Base-by-base conservation (phyloP, 805 yeast species). In the Wickerhamiella dianesei region DNA sequence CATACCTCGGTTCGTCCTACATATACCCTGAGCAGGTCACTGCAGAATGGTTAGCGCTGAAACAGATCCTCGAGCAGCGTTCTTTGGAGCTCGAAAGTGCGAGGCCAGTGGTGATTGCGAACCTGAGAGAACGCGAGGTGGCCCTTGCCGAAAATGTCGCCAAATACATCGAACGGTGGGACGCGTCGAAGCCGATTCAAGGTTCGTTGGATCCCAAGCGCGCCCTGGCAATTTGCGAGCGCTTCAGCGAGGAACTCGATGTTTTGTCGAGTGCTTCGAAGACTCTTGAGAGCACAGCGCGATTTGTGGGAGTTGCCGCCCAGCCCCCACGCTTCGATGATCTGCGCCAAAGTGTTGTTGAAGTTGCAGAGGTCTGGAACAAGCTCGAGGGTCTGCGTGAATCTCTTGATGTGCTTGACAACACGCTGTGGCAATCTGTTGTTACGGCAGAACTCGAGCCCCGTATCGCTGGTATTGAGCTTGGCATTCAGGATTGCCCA, bases 321-420 rank as follows among this genome's bases (percentile, higher is more conserved):
- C 6, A 21, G 44, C 8, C 18, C 8, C 16, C 5, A 8, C 62
- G 62, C 14, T 50, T 77, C 0, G 50, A 54, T 0, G 54, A 55
- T 0, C 54, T 72, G 2, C 19, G 59, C 0, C 71, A 67, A 2
- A 92, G 83, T 51, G 62, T 82, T 1, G 48, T 53, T 0, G 82
- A 80, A 42, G 67, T 80, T 35, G 72, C 68, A 48, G 56, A 71
- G 1, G 85, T 81, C 1, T 84, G 94, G 94, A 55, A 68, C 1
- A 67, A 80, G 0, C 66, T 85, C 35, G 73, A 75, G 41, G 59
- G 69, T 0, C 60, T 82, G 1, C 73, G 77, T 71, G 62, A 62
- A 3, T 60, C 69, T 1, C 57, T 81, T 2, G 68, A 69, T 18
- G 66, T 63, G 3, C 50, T 79, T 17, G 68, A 71, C 39, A 48